Base-by-base conservation (phyloP, 306 rosid species). In the Luffa acutangula region DNA sequence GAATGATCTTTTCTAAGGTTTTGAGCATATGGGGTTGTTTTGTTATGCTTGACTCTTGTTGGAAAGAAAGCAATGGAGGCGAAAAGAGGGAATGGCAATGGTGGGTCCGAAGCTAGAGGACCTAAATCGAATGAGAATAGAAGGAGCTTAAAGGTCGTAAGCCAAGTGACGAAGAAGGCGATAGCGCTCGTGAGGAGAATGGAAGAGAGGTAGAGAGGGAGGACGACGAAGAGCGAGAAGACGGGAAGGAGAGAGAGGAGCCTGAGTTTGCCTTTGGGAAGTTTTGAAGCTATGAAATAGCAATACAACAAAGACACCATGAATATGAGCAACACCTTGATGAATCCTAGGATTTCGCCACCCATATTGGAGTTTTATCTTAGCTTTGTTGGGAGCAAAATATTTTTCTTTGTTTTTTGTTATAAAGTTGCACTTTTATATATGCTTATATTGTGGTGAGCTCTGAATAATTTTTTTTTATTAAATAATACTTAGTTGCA, bases 101-200 rank as follows among this genome's bases (percentile, higher is more conserved):
- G 81, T 20, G 78, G 78, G n/a, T 56, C 67, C 49, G 71, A 76
- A 21, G 81, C 78, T 20, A 85, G 83, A 4, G 85, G 84, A 49
- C 88, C 88, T 2, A 31, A 33, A 42, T 80, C 82, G 3, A 85
- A 82, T 17, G 80, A 45, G 63, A 82, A 80, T 33, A 80, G 78
- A 21, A 85, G 53, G 64, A 85, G 84, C 42, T 77, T 85, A 80
- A 85, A 85, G 81, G 14, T 85, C 4, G 82, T 75, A n/a, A 85
- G 70, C 88, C 88, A 85, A 12, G 85, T 82, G 59, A 82, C 20
- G 81, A 79, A 82, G 45, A 85, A 76, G 74, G 80, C 59, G 2
- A 79, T 15, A 33, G 56, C 42, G 17, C 88, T 85, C 2, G 85
- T 79, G 10, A 82, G 83, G 60, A 85, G 80, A 20, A 81, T 49